These are phyloP conservation scores for Penicillium decumbens DNA, from an alignment of 2,329 filamentous ascomycete species.

Conservation along the genomic window DNA sequence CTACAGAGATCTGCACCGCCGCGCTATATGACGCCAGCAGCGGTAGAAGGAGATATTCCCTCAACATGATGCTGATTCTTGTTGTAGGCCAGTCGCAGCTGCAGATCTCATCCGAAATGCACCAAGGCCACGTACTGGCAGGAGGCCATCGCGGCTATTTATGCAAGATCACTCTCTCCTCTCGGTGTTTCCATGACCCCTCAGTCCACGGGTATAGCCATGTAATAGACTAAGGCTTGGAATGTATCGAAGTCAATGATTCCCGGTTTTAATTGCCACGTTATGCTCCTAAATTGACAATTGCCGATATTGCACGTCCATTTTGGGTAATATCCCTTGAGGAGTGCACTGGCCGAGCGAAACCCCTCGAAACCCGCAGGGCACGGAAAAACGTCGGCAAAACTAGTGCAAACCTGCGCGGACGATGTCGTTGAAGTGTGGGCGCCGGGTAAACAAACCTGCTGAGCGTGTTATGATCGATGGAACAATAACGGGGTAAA, in stretches of 20 bases:
- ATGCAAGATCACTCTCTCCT: not conserved
- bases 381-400: conserved; percentile 9
- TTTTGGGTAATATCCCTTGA: conserved; percentile 15
- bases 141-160: conserved; percentile 5
- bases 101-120: conserved; percentile 10
- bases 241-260: conserved; percentile 4
- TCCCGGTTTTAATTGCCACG: not conserved
- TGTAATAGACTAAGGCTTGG: not conserved
- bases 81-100: not conserved
- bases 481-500: conserved; percentile 10
- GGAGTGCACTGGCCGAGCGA: conserved; percentile 3
- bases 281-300: not conserved
- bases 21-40: conserved; percentile 24
- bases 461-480: conserved; percentile 12
- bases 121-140: not conserved
- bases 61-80: conserved; percentile 15
- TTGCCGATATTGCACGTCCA: conserved; percentile 6
- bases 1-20: conserved; percentile 27
- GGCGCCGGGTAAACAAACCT: not conserved
- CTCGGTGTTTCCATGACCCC: not conserved
- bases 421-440: not conserved
- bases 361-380: not conserved
- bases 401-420: not conserved
- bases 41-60: conserved; percentile 22
- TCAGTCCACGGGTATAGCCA: not conserved